phyloP scores from a whole-genome alignment of 139 green algal species.

The Zygnema circumcarinatum region DNA sequence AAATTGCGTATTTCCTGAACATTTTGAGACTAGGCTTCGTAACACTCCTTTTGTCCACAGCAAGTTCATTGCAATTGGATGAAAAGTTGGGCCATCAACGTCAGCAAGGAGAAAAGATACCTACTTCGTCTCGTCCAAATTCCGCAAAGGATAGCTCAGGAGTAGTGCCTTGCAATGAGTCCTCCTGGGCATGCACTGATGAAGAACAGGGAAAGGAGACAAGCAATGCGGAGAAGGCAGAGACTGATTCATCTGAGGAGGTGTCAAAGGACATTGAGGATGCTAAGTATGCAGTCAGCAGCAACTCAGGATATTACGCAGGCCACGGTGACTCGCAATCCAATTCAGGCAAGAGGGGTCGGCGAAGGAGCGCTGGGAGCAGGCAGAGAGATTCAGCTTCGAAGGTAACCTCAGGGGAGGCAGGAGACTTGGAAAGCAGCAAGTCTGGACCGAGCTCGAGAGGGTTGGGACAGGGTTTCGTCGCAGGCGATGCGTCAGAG shows the following conservation, averaged over 20 bases:
- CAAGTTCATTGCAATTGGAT: neutral
- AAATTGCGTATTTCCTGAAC: neutral
- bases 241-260: conserved; percentile 33
- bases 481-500: neutral
- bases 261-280: neutral
- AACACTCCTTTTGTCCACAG: neutral
- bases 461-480: neutral
- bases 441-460: neutral
- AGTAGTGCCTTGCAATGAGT: neutral
- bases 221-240: neutral
- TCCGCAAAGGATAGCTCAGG: neutral
- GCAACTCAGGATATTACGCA: neutral
- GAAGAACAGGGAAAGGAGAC: neutral
- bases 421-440: neutral
- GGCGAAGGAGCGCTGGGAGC: neutral
- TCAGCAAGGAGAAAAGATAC: conserved; percentile 1
- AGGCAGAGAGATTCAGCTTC: neutral
- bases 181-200: neutral
- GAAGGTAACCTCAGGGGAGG: neutral
- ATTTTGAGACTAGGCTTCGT: neutral
- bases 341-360: neutral
- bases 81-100: neutral
- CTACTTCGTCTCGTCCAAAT: neutral
- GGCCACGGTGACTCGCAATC: neutral
- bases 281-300: neutral